Evolutionary conservation across 2,329 filamentous ascomycete genomes (phyloP).

Genomic region (Amesomyces nigricolor): DNA sequence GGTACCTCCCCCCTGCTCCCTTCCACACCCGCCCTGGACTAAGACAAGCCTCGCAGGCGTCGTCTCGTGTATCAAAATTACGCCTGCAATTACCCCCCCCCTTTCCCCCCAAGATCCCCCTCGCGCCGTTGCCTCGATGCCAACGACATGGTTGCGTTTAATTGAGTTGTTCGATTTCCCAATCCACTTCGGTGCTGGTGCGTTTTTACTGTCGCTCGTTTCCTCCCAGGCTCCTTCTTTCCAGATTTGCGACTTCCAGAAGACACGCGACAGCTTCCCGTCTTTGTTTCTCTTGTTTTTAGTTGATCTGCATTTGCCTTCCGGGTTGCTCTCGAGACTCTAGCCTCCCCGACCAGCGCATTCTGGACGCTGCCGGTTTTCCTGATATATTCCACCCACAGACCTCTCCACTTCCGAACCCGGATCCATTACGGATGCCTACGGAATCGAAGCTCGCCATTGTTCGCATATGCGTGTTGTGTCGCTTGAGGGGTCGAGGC

Average conservation of each 20-base stretch:
- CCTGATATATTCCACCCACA: conserved; percentile 1
- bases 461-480: neutral
- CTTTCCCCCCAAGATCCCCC: neutral
- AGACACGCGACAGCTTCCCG: neutral
- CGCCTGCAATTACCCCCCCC: conserved; percentile 1
- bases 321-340: neutral
- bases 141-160: conserved; percentile 3
- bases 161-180: conserved; percentile 6
- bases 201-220: conserved; percentile 5
- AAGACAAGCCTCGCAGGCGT: neutral
- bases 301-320: neutral
- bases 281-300: neutral
- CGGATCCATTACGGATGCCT: neutral
- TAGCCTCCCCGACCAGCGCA: neutral
- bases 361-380: neutral
- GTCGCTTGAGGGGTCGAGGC: conserved; percentile 1
- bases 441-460: neutral
- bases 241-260: neutral
- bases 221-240: neutral
- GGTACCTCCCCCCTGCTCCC: neutral
- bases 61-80: conserved; percentile 12
- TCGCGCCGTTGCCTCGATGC: neutral
- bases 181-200: neutral
- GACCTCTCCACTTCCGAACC: neutral
- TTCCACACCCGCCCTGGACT: conserved; percentile 5